Evolutionary conservation across 169 alveolate genomes (phyloP).

Genomic region (Cryptosporidium sp.): DNA sequence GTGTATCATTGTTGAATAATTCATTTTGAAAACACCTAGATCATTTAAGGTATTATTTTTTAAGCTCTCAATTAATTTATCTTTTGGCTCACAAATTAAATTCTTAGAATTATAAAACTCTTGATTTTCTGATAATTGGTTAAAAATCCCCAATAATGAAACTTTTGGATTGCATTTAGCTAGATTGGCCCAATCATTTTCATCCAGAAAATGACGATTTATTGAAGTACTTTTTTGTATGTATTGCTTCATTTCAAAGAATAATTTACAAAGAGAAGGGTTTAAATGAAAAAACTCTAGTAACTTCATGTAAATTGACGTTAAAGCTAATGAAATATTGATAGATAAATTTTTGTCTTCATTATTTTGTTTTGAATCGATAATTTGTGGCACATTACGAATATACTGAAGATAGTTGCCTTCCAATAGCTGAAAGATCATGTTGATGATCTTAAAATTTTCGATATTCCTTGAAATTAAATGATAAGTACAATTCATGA

Average conservation of each 20-base stretch:
- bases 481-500: conserved; percentile 23
- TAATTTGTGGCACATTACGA: background rate
- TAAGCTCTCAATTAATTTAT: background rate
- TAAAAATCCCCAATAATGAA: conserved; percentile 36
- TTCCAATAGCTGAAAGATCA: conserved; percentile 45
- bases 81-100: background rate
- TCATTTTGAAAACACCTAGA: conserved; percentile 1
- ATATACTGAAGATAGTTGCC: conserved; percentile 22
- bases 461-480: background rate
- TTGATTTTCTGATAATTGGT: background rate
- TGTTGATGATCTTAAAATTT: conserved; percentile 14
- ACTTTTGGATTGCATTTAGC: background rate
- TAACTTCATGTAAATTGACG: conserved; percentile 31
- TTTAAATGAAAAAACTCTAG: conserved; percentile 38
- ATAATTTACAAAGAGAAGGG: conserved; percentile 23
- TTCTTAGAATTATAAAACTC: background rate
- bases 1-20: conserved; percentile 33
- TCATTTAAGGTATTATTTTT: background rate
- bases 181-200: background rate
- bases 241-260: conserved; percentile 26
- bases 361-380: background rate
- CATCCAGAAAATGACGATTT: background rate
- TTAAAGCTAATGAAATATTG: conserved; percentile 48
- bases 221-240: background rate
- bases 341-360: conserved; percentile 1